Base-by-base conservation (phyloP, 768 basidiomycete genomes). In the Calocybe indica region DNA sequence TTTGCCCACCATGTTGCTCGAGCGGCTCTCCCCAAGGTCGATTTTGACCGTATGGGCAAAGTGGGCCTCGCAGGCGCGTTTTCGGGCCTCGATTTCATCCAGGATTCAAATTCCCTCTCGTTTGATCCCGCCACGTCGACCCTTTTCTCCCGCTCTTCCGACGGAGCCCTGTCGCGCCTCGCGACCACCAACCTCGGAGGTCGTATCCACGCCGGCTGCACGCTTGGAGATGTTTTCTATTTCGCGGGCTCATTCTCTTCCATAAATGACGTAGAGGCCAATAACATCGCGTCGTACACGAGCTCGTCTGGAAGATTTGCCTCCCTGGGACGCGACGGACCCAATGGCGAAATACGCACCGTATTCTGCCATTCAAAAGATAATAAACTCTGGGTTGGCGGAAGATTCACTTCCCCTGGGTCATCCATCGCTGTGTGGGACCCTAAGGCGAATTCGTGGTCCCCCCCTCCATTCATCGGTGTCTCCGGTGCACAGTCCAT, bases 61-160 rank as follows among this genome's bases (percentile, higher is more conserved):
- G 92, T 97, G 43, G 92, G 83, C 48, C 74, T 97, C 37, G 83
- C 85, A 28, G 95, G 95, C 48, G 75, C 88, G 32, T 99, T 97
- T 61, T 78, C 86, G 15, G 95, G 93, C 39, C 71, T 99, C 52
- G 86, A 85, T 60, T 59, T 93, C 49, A 84, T 86, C 73, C 70
- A 80, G 59, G 78, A 78, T 49, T 64, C 79, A 31, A 59, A 68
- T 33, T 49, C 58, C 29, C 56, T 76, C 41, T 59, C 80, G 32
- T 84, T 87, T 62, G 83, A 92, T 64, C 72, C 88, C 28, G 71
- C 83, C 1, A 75, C 80, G 40, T 79, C 88, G 10, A 85, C 90
- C 36, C 71, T 92, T 40, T 72, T 91, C 52, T 75, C 80, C 36
- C 85, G 84, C 51, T 69, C 76, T 13, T 49, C 70, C 11, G 75